Evolutionary conservation across 208 protist species (phyloP).

Genomic region (Trypanosoma lewisi): DNA sequence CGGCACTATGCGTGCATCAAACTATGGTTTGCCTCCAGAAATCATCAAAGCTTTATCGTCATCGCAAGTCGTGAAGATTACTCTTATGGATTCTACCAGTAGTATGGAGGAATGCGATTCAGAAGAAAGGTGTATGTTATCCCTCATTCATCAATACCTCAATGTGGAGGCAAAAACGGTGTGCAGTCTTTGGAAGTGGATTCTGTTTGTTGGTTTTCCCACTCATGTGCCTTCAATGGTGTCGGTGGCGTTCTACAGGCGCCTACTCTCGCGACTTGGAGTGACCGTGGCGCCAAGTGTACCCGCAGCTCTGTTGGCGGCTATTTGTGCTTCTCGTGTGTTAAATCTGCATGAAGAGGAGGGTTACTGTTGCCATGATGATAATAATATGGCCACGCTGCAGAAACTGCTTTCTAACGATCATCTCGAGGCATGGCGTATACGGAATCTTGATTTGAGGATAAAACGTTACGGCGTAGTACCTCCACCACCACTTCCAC

Average conservation of each 20-base stretch:
- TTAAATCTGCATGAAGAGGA: constrained; percentile 1
- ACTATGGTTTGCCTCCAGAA: constrained; percentile 18
- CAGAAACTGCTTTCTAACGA: constrained; percentile 3
- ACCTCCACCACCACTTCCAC: no score
- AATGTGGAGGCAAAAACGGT: constrained; percentile 15
- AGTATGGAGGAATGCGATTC: neutral
- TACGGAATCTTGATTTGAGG: constrained; percentile 19
- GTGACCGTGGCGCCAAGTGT: neutral
- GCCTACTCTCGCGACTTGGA: constrained; percentile 8
- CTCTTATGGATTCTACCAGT: constrained; percentile 1
- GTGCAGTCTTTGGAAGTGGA: constrained; percentile 21
- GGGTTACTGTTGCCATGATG: neutral
- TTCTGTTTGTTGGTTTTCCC: constrained; percentile 29
- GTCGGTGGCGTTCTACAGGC: neutral
- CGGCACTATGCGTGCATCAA: no score
- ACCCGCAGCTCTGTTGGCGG: constrained; percentile 10
- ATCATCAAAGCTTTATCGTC: constrained; percentile 12
- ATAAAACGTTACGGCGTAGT: constrained; percentile 18
- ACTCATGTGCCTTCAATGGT: neutral
- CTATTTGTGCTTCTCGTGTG: constrained; percentile 14
- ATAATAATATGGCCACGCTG: constrained; percentile 1
- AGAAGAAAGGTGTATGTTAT: neutral
- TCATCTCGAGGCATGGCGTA: constrained; percentile 4
- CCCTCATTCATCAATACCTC: constrained; percentile 7
- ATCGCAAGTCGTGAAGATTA: constrained; percentile 15